A percentile compares a stretch with the other conserved stretches of the same genome.
phyloP scores from a whole-genome alignment of 805 yeast species.

The Ogataea corticis region DNA sequence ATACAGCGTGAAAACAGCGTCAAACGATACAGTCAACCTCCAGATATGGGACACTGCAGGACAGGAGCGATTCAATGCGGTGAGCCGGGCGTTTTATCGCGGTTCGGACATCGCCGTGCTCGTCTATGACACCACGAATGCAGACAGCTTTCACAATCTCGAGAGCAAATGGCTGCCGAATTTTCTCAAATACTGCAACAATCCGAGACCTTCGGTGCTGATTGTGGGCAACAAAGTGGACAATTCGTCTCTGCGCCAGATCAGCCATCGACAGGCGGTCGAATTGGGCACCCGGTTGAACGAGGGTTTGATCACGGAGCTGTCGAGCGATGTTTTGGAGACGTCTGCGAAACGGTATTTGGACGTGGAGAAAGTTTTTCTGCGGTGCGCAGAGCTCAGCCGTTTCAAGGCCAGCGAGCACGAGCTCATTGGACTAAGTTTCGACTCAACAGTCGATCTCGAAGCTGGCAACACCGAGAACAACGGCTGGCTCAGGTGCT shows the following conservation, averaged over 20 bases:
- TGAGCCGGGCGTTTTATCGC: slow-evolving; percentile 55
- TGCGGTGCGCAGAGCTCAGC: slow-evolving; percentile 31
- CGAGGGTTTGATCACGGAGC: slow-evolving; percentile 27
- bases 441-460: slow-evolving; percentile 29
- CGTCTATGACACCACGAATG: slow-evolving; percentile 54
- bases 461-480: slow-evolving; percentile 3
- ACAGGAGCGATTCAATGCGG: slow-evolving; percentile 81
- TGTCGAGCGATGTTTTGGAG: slow-evolving; percentile 30
- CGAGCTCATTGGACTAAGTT: slow-evolving; percentile 22
- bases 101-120: slow-evolving; percentile 58
- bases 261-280: slow-evolving; percentile 33
- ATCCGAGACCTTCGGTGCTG: slow-evolving; percentile 46
- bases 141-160: slow-evolving; percentile 49
- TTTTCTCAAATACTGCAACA: slow-evolving; percentile 50
- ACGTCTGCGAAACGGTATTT: slow-evolving; percentile 28
- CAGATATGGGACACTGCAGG: slow-evolving; percentile 95
- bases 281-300: slow-evolving; percentile 28
- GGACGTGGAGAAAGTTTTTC: slow-evolving; percentile 30
- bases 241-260: slow-evolving; percentile 29
- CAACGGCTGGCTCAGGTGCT: slow-evolving; percentile 12
- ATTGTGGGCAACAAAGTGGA: slow-evolving; percentile 57
- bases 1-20: slow-evolving; percentile 31
- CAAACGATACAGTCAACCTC: slow-evolving; percentile 36
- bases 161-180: slow-evolving; percentile 44
- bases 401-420: slow-evolving; percentile 15